These are phyloP conservation scores for barrel medic (Medicago truncatula) DNA, from an alignment of 306 rosid genomes.

Conservation along the genomic window MtrunA17r5.0-ANR NC_053044.1:1285501-1286000, in stretches of 20 bases:
- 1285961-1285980: neutral
- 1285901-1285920: neutral
- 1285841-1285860: neutral
- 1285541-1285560: neutral
- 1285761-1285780: constrained; percentile 70
- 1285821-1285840: neutral
- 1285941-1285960: too few relatives aligned
- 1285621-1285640: constrained; percentile 54
- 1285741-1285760: constrained; percentile 68
- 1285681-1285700: constrained; percentile 72
- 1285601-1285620: neutral
- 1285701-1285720: constrained; percentile 81
- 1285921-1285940: too few relatives aligned
- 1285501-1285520: neutral
- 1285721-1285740: constrained; percentile 69
- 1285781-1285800: constrained; percentile 64
- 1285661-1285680: constrained; percentile 80
- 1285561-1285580: too few relatives aligned
- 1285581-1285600: neutral
- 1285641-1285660: constrained; percentile 75
- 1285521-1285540: neutral
- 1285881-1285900: too few relatives aligned
- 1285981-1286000: neutral
- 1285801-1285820: constrained; percentile 61
- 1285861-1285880: neutral